Percentiles rank a stretch among this genome's conserved stretches.
These are phyloP conservation scores for Kwoniella sp. DNA, from an alignment of 768 basidiomycete genomes.

Conservation along the genomic window DNA sequence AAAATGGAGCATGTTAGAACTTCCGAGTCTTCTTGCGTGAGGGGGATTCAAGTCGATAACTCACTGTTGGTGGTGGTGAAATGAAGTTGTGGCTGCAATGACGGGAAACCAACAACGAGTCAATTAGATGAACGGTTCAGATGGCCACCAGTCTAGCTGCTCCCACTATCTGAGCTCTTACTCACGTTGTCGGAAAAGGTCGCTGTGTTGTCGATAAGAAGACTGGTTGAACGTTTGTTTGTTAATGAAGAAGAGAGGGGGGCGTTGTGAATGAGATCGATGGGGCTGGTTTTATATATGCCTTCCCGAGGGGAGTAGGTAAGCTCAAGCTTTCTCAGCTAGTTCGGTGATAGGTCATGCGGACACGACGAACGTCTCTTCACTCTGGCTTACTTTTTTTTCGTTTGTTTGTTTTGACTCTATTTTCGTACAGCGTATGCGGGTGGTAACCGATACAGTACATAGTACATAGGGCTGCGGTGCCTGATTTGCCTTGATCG, in stretches of 20 bases:
- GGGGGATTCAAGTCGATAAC: background rate
- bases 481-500: constrained; percentile 1
- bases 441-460: no score
- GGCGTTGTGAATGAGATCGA: background rate
- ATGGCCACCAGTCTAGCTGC: background rate
- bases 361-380: background rate
- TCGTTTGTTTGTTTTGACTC: background rate
- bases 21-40: background rate
- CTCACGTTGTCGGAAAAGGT: background rate
- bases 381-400: no score
- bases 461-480: background rate
- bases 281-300: background rate
- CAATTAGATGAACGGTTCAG: background rate
- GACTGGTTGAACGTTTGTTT: background rate
- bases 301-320: background rate
- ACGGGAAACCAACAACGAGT: background rate
- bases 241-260: background rate
- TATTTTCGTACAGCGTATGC: background rate
- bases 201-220: background rate
- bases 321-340: background rate
- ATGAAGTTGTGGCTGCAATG: background rate
- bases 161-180: background rate
- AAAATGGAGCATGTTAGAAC: no score
- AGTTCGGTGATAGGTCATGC: background rate
- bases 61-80: background rate